Base-by-base conservation (phyloP, 257 asterid species). In the Knoxia roxburghii region DNA sequence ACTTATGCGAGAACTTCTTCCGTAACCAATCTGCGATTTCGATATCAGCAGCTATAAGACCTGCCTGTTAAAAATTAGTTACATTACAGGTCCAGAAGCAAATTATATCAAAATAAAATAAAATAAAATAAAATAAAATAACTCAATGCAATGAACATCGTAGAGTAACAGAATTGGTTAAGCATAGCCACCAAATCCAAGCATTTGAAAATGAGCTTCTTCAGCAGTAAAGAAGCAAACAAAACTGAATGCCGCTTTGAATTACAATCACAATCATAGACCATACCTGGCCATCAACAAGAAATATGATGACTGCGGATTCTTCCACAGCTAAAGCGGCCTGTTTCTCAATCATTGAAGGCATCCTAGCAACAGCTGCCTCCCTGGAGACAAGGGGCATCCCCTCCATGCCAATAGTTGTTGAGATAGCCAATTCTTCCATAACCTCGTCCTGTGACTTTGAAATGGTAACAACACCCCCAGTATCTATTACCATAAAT, bases 391-490 rank as follows among this genome's bases (percentile, higher is more conserved):
- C 95, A 75, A 88, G 96, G 64, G 99, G 82, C 72, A 93, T 86
- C 53, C 99, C 99, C 83, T 93, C 99, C 97, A 93, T 93, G 67
- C 99, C 99, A 69, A 93, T 86, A 65, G 99, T 93, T 49, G 99
- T 90, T 57, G 96, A 76, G 77, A 93, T 74, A 67, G 94, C 93
- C 77, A 84, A 80, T 70, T 93, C 99, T 73, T 90, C 95, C 82
- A 76, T 71, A 45, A 91, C 86, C 70, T 79, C 90, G 49, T 80
- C 80, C 75, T 84, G 91, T 51, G 89, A 79, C 85, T 83, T 93
- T 37, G 99, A 81, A 65, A 93, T 72, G 35, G 96, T 86, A 73
- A 93, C 81, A 60, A 93, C 96, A 30, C 97, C 97, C 67, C 99
- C 99, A 4, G 99, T 90, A 77, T 93, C 99, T 61, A 93, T 87